Base-by-base conservation (phyloP, 2,329 filamentous ascomycete genomes). In the Alternaria angustiovoidea region DNA sequence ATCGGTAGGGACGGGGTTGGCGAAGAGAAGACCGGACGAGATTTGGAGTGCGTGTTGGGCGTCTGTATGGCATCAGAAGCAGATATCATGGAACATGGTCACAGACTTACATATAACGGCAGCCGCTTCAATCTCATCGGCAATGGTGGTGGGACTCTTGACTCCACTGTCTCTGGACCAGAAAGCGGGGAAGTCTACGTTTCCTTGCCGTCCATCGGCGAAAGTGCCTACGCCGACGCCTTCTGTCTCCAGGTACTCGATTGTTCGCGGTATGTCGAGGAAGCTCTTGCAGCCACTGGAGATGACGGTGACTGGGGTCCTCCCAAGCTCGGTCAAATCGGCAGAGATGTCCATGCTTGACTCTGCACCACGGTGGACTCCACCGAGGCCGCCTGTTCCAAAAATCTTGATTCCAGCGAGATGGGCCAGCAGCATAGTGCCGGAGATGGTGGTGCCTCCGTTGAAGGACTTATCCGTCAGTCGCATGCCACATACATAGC, bases 221-320 rank as follows among this genome's bases (percentile, higher is more conserved):
- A 98, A 99, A 2, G 95, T 98, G 4, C 89, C 91, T 1, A 97
- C 93, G 38, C 90, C 86, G 22, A 93, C 93, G 9, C 91, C 91
- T 74, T 90, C 85, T 0, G 88, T 91, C 72, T 91, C 88, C 4
- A 91, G 82, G 69, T 88, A 89, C 81, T 99, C 95, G 5, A 99
- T 84, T 0, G 95, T 99, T 53, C 92, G 86, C 2, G 91, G 89
- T 61, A 97, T 93, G 75, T 99, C 95, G 38, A 99, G 84, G 78
- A 99, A 98, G 63, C 94, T 95, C 81, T 99, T 99, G 81, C 93
- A 96, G 14, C 95, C 95, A 66, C 91, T 93, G 78, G 90, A 91
- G 53, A 99, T 84, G 2, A 99, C 94, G 26, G 94, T 90, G 53
- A 99, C 90, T 11, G 92, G 88, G 7, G 94, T 97, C 59, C 93